Base-by-base conservation (phyloP, 108 stramenopile species). In the Poteriospumella lacustris region DNA sequence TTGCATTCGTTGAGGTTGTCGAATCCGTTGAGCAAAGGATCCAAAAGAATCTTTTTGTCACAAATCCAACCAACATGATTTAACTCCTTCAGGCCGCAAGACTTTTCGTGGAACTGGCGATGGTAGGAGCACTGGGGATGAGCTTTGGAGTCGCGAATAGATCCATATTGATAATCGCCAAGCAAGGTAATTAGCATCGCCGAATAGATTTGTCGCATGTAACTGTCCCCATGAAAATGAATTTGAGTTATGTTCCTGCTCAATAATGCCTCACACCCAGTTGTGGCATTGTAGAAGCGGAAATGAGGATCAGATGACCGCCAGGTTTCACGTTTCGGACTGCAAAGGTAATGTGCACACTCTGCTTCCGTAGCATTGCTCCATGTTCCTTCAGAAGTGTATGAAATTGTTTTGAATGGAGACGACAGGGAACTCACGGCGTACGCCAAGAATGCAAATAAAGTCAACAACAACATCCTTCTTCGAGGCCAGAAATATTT, bases 111-210 rank as follows among this genome's bases (percentile, higher is more conserved):
- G 31, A 64, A 64, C 31, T 64, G 60, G 5, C 60, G 60, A 31
- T 64, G 60, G 36, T 64, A 64, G 15, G 15, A 19, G 36, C 60
- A 64, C 5, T 3, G 5, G 5, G 60, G 24, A 64, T 19, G 3
- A 5, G 28, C 36, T 34, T 34, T 64, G 28, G 3, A 34, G 3
- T 64, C 12, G 36, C 29, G 5, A 31, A 31, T 26, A 64, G 60
- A 64, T 64, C 60, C 60, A 33, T 64, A 64, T 64, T 33, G 15
- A 64, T 34, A 64, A 24, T 64, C 60, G 36, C 60, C 60, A 64
- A 34, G 28, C 60, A 64, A 24, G 36, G 60, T 64, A 31, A 64
- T 64, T 3, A 64, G 60, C 60, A 64, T 64, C 28, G 29, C 60
- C 28, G 60, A 26, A 64, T 64, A 64, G 24, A 64, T 3, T 64